Base-by-base conservation (phyloP, 2,329 filamentous ascomycete species). In the Alternaria angustiovoidea region DNA sequence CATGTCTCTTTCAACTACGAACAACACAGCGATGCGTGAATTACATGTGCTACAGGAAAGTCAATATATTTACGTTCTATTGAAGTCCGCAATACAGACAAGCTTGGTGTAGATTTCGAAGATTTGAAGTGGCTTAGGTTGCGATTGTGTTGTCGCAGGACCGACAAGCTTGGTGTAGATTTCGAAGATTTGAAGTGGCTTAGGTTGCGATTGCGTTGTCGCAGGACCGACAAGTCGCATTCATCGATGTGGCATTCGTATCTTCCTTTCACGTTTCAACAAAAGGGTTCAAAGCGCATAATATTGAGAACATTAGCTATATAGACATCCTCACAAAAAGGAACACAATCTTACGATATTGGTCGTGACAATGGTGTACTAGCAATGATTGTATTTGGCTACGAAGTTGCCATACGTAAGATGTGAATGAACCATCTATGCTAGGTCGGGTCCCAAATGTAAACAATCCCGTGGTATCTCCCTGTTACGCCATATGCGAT, bases 391-490 rank as follows among this genome's bases (percentile, higher is more conserved):
- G 8, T 18, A 47, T 47, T 34, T 16, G 11, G 30, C 28, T 47
- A 32, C 44, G 12, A 32, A 24, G 39, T 42, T 24, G 12, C 39
- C 39, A 42, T 24, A 41, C 9, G n/a, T 41, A 24, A 24, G 12
- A 14, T 47, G 18, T 22, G 18, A 47, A 47, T 47, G 7, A 22
- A 20, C 18, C 11, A 32, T 18, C n/a, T 28, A 47, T 47, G 44
- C n/a, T 47, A 30, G 20, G 26, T n/a, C n/a, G 16, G 7, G 11
- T 22, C 39, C 39, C 4, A 42, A 42, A 42, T 7, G 20, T 22
- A 20, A 49, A 49, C 46, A 36, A 11, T 49, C 51, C 51, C 51
- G 1, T 53, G 51, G 51, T 53, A 53, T 53, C 51, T 43, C 51
- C 51, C 51, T 53, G 38, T 42, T 43, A 53, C 51, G 20, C 51